A percentile compares a stretch with the other conserved stretches of the same genome.
These are phyloP conservation scores for Papiliotrema nemorosa DNA, from an alignment of 1,284 basidiomycete genomes.

Conservation along the genomic window DNA sequence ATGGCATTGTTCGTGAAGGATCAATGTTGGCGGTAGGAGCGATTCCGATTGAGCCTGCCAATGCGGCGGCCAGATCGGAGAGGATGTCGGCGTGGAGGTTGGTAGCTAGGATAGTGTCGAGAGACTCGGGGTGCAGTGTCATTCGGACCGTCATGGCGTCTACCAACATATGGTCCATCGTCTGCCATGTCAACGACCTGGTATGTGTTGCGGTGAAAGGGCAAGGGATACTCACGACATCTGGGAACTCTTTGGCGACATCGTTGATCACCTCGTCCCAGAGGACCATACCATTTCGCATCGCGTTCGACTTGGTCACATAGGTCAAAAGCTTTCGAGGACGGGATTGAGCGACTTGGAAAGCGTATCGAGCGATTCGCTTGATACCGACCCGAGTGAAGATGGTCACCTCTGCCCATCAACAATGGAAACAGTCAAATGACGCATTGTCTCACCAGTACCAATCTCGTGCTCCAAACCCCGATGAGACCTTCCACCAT, in stretches of 20 bases:
- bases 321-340: conserved; percentile 56
- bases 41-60: conserved; percentile 60
- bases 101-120: conserved; percentile 59
- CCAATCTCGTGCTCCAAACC: conserved; percentile 48
- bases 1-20: conserved; percentile 54
- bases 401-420: conserved; percentile 50
- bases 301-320: conserved; percentile 56
- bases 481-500: conserved; percentile 53
- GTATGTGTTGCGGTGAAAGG: conserved; percentile 20
- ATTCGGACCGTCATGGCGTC: conserved; percentile 55
- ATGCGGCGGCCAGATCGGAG: conserved; percentile 58
- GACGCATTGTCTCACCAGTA: conserved; percentile 27
- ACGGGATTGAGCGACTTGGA: conserved; percentile 55
- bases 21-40: conserved; percentile 60
- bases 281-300: conserved; percentile 44
- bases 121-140: conserved; percentile 55
- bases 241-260: conserved; percentile 56
- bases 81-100: conserved; percentile 57
- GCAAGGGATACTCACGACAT: conserved; percentile 55
- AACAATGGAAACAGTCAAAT: conserved; percentile 45
- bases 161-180: conserved; percentile 56
- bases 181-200: conserved; percentile 30
- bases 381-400: conserved; percentile 56
- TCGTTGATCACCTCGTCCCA: conserved; percentile 51
- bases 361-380: conserved; percentile 57